Conservation (phyloP, 2,329 filamentous ascomycete species). For the Aureobasidium leucospermi region DNA sequence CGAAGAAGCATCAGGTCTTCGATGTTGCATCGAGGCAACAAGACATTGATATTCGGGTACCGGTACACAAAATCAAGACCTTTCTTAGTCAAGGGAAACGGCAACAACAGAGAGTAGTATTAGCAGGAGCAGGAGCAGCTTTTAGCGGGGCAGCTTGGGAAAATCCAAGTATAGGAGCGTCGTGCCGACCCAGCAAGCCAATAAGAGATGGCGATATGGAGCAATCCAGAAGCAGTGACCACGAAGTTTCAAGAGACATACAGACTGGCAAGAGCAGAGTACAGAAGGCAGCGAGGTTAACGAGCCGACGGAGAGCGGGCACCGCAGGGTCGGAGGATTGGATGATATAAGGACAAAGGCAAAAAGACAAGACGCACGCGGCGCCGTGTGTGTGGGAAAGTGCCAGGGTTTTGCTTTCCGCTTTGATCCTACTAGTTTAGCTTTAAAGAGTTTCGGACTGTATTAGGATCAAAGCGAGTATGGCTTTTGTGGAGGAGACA, state of each 20-base stretch:
- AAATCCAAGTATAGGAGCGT: conserved; percentile 19
- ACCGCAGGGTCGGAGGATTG: not conserved
- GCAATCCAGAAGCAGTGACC: conserved; percentile 11
- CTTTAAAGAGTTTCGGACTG: conserved; percentile 9
- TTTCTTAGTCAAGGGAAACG: conserved; percentile 9
- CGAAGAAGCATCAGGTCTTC: conserved; percentile 15
- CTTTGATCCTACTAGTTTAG: conserved; percentile 10
- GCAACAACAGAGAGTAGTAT: conserved; percentile 10
- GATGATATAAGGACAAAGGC: conserved; percentile 8
- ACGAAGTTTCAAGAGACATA: conserved; percentile 11
- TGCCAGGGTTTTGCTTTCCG: conserved; percentile 1
- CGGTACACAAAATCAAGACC: conserved; percentile 6
- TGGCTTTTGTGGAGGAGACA: not conserved
- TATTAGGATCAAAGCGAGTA: not conserved
- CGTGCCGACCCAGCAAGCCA: conserved; percentile 18
- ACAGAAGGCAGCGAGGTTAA: not conserved
- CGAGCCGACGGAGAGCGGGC: not conserved
- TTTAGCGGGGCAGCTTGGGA: conserved; percentile 12
- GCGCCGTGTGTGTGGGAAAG: not conserved
- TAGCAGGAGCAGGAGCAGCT: conserved; percentile 8
- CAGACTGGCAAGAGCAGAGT: not conserved
- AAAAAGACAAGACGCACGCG: conserved; percentile 6
- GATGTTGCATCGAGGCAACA: conserved; percentile 17
- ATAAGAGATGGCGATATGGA: conserved; percentile 10
- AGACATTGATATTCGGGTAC: conserved; percentile 14